Evolutionary conservation across 2,329 filamentous ascomycete genomes (phyloP), one percentile per base, ranked within the genome.

Genomic region (Phialophora macrospora): DNA sequence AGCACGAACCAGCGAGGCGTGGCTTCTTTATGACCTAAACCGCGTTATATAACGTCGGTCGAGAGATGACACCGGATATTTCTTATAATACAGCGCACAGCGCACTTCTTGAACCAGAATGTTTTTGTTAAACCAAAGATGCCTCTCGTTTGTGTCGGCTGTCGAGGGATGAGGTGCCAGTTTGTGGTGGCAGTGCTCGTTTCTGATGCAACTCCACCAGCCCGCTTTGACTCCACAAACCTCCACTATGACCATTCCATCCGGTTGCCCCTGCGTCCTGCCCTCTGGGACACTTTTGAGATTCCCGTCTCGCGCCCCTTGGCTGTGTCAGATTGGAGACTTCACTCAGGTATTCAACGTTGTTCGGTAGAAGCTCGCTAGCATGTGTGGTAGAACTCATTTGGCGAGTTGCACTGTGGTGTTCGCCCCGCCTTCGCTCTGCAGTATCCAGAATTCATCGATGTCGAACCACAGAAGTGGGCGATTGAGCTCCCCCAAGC

Each of bases 61-160:
- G 11, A 38, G 3, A 20, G 58, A 26, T 52, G 57, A 61, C 57
- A 46, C 34, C 22, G 24, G 30, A 44, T 55, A 44, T 48, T 38
- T 22, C 20, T 66, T 60, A 44, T 60, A 58, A 55, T 60, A 24
- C 46, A 60, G 60, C 60, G 66, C 66, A 59, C 63, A 59, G 63
- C 63, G 66, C 63, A 58, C 30, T 49, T 65, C 57, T 62, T 44
- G 59, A 30, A 49, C 49, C 32, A n/a, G 17, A 44, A 3, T 46
- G n/a, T 17, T 1, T 38, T 1, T 38, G 22, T 32, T 34, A 20
- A 56, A 56, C 55, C 22, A 51, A 28, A 26, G 46, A 30, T 44
- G 38, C 6, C 38, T 44, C 17, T 44, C 38, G 2, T 44, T 44
- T 44, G 17, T 44, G 38, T 20, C 17, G 38, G 38, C 44, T 54